Conservation (phyloP, 371 early-diverging fungal species). For the Saksenaea vasiformis region DNA sequence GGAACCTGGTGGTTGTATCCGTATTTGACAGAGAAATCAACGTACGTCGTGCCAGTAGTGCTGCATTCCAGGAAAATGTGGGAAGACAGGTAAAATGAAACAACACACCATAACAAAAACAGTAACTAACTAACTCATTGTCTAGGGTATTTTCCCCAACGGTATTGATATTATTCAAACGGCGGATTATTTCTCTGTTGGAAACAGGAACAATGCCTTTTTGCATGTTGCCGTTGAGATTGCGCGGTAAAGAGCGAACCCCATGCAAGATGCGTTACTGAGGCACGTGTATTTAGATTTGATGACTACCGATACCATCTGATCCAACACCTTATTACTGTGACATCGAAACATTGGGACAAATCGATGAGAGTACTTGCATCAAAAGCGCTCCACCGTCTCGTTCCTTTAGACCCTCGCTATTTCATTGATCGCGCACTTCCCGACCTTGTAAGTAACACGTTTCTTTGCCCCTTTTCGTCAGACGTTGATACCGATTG, state of each 20-base stretch:
- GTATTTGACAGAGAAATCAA: constrained; percentile 94
- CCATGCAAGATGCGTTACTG: neutral
- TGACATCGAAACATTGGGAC: constrained; percentile 88
- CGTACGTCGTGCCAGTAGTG: constrained; percentile 92
- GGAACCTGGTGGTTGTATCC: constrained; percentile 74
- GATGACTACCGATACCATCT: constrained; percentile 72
- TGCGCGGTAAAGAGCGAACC: constrained; percentile 58
- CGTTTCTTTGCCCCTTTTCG: neutral
- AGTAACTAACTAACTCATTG: neutral
- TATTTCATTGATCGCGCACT: constrained; percentile 58
- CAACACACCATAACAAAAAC: neutral
- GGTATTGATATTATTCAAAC: constrained; percentile 89
- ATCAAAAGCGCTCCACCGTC: constrained; percentile 65
- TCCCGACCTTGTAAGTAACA: constrained; percentile 34
- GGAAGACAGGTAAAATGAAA: constrained; percentile 76
- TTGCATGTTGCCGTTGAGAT: constrained; percentile 67
- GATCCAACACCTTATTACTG: constrained; percentile 67
- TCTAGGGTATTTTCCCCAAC: constrained; percentile 84
- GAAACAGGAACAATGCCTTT: constrained; percentile 78
- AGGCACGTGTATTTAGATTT: constrained; percentile 53
- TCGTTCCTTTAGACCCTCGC: constrained; percentile 61
- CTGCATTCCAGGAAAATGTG: constrained; percentile 97
- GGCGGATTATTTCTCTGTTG: constrained; percentile 91
- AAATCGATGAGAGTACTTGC: constrained; percentile 74
- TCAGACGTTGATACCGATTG: neutral